These are phyloP conservation scores for Yamadazyma friedrichii DNA, from an alignment of 1,139 yeast species.

Conservation along the genomic window DNA sequence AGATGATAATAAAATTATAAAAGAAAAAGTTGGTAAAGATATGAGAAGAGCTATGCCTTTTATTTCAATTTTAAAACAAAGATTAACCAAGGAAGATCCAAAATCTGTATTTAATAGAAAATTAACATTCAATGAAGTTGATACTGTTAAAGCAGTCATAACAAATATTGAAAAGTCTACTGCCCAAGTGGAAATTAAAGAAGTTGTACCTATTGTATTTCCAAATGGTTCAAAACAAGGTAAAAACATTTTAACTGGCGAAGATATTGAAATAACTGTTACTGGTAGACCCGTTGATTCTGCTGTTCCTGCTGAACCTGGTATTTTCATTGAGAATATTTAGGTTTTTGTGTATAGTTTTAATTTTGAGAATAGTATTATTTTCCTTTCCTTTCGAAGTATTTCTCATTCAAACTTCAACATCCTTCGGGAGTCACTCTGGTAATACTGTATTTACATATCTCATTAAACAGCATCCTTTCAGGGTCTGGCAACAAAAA, in stretches of 20 bases:
- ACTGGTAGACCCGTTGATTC: constrained; percentile 71
- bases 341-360: neutral
- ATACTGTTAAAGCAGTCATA: constrained; percentile 57
- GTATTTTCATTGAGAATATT: constrained; percentile 69
- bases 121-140: constrained; percentile 76
- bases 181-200: constrained; percentile 55
- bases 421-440: too few relatives aligned
- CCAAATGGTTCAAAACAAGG: constrained; percentile 64
- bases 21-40: constrained; percentile 67
- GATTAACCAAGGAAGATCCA: constrained; percentile 67
- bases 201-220: constrained; percentile 55
- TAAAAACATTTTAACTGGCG: constrained; percentile 64
- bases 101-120: constrained; percentile 83
- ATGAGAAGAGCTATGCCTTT: constrained; percentile 98
- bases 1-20: constrained; percentile 60
- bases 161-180: constrained; percentile 64
- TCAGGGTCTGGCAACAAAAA: too few relatives aligned
- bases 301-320: constrained; percentile 94
- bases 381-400: too few relatives aligned
- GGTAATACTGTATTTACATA: too few relatives aligned
- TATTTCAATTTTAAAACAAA: constrained; percentile 78
- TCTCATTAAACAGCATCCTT: too few relatives aligned
- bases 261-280: constrained; percentile 60
- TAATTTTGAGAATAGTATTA: too few relatives aligned
- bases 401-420: too few relatives aligned